phyloP scores from a whole-genome alignment of 1,139 yeast genomes.

The Yamadazyma diddensiae region DNA sequence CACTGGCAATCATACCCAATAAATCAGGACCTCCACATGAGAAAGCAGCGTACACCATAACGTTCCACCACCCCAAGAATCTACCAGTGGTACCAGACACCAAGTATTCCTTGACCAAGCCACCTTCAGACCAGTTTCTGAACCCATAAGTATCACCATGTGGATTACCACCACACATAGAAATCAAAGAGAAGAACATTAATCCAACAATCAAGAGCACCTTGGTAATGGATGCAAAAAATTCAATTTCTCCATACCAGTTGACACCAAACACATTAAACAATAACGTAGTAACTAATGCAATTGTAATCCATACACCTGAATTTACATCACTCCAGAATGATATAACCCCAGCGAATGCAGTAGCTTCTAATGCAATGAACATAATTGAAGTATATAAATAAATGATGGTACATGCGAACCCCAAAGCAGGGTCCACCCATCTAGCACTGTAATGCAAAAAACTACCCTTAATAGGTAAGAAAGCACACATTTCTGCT shows the following conservation, averaged over 20 bases:
- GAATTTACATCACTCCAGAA: slow-evolving; percentile 41
- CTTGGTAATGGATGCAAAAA: slow-evolving; percentile 34
- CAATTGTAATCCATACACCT: slow-evolving; percentile 34
- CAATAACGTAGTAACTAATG: slow-evolving; percentile 24
- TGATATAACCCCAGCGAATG: slow-evolving; percentile 32
- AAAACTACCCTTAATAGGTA: slow-evolving; percentile 39
- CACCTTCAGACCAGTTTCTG: slow-evolving; percentile 35
- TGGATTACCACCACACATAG: slow-evolving; percentile 43
- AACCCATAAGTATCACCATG: slow-evolving; percentile 36
- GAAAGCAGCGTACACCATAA: slow-evolving; percentile 36
- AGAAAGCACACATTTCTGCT: slow-evolving; percentile 40
- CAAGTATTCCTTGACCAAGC: slow-evolving; percentile 30
- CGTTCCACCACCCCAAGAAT: slow-evolving; percentile 35
- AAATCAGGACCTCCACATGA: slow-evolving; percentile 45
- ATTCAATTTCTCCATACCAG: slow-evolving; percentile 42
- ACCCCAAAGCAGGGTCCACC: slow-evolving; percentile 41
- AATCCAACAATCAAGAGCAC: slow-evolving; percentile 38
- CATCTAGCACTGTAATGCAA: slow-evolving; percentile 37
- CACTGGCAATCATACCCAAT: slow-evolving; percentile 33
- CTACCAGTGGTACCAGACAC: slow-evolving; percentile 33
- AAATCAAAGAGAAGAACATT: slow-evolving; percentile 36
- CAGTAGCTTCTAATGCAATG: slow-evolving; percentile 36
- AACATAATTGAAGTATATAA: slow-evolving; percentile 37
- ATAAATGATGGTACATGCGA: slow-evolving; percentile 36
- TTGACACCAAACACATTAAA: slow-evolving; percentile 36